A percentile compares a stretch with the other conserved stretches of the same genome.
Conservation (phyloP, 1,284 basidiomycete species). For the Lentinus polychrous region DNA sequence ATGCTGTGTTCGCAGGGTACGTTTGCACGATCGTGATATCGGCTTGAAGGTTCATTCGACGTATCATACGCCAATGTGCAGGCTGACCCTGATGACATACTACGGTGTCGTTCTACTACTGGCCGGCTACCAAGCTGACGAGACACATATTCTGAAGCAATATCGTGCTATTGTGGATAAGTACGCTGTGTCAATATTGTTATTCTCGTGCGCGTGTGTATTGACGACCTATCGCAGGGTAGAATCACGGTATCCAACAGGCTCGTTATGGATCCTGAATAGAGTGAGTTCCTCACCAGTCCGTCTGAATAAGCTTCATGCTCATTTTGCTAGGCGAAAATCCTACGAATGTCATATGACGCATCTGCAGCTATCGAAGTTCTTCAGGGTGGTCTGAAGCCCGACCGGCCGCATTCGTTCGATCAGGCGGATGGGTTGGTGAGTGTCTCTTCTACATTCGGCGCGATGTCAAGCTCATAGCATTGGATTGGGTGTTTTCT, state of each 20-base stretch:
- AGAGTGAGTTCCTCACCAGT: constrained; percentile 33
- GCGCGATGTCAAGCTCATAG: neutral
- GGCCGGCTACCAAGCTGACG: constrained; percentile 69
- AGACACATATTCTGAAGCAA: constrained; percentile 52
- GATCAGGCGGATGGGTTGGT: constrained; percentile 68
- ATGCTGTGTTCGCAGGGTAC: constrained; percentile 68
- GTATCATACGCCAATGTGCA: constrained; percentile 16
- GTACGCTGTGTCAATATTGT: constrained; percentile 29
- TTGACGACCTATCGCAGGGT: constrained; percentile 27
- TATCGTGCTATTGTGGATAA: constrained; percentile 56
- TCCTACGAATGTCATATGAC: constrained; percentile 63
- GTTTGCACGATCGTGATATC: constrained; percentile 11
- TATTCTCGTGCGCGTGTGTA: neutral
- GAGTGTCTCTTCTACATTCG: constrained; percentile 15
- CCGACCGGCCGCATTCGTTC: constrained; percentile 46
- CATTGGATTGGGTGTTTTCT: neutral
- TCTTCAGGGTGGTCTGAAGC: constrained; percentile 50
- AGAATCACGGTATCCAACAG: constrained; percentile 53
- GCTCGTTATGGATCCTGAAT: constrained; percentile 72
- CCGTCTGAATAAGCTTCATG: neutral
- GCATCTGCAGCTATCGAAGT: constrained; percentile 56
- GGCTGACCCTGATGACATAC: constrained; percentile 77
- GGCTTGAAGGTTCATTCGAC: neutral
- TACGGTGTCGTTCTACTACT: constrained; percentile 63
- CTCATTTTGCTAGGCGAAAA: constrained; percentile 50